A percentile compares a stretch with the other conserved stretches of the same genome.
These are phyloP conservation scores for Gryganskiella cystojenkinii DNA, from an alignment of 192 early-diverging fungal species.

Conservation along the genomic window DNA sequence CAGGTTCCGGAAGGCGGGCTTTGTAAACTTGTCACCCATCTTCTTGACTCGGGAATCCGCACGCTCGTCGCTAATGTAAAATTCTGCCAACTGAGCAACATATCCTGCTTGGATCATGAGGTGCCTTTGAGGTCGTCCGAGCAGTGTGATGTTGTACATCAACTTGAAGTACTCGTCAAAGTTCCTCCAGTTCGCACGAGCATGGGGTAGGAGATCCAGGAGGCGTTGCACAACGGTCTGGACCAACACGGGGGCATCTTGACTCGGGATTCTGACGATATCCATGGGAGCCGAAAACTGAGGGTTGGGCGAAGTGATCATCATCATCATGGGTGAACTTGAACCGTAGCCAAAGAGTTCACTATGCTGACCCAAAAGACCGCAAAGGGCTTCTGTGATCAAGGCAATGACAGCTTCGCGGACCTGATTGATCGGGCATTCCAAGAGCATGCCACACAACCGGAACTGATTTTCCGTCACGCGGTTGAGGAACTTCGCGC, in stretches of 20 bases:
- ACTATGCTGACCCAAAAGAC: slow-evolving; percentile 39
- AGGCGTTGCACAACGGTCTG: slow-evolving; percentile 27
- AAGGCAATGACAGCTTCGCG: slow-evolving; percentile 55
- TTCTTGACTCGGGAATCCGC: slow-evolving; percentile 46
- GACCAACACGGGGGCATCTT: slow-evolving; percentile 1
- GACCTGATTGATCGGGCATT: slow-evolving; percentile 54
- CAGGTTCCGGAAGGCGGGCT: slow-evolving; percentile 53
- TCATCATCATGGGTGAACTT: slow-evolving; percentile 5
- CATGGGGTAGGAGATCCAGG: slow-evolving; percentile 41
- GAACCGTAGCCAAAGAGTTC: neutral
- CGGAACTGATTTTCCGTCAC: slow-evolving; percentile 23
- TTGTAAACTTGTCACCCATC: slow-evolving; percentile 63
- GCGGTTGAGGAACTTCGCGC: slow-evolving; percentile 39
- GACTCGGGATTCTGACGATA: neutral
- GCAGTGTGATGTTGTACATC: slow-evolving; percentile 50
- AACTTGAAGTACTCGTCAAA: slow-evolving; percentile 60
- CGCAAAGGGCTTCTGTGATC: slow-evolving; percentile 39
- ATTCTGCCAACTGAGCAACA: slow-evolving; percentile 41
- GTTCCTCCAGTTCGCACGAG: slow-evolving; percentile 53
- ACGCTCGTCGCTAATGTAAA: slow-evolving; percentile 54
- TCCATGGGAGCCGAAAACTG: slow-evolving; percentile 14
- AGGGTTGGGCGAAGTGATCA: neutral
- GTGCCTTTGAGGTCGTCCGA: slow-evolving; percentile 42
- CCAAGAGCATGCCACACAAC: slow-evolving; percentile 37
- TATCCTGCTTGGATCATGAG: slow-evolving; percentile 51